phyloP scores from a whole-genome alignment of 2,329 filamentous ascomycete species.

The Cladosporium oxysporum region DNA sequence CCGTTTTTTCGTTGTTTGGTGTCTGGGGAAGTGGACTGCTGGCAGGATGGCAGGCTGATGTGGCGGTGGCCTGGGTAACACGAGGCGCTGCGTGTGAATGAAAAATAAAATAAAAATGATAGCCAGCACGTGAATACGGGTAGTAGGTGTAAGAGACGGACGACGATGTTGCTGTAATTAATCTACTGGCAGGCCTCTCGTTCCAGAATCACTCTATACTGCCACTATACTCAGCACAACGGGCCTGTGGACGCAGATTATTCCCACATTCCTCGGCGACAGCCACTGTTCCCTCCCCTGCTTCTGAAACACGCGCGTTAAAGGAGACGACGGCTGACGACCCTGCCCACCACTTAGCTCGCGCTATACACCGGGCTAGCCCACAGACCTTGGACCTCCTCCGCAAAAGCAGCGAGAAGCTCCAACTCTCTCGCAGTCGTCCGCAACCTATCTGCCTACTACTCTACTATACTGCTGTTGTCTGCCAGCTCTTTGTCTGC shows the following conservation, averaged over 20 bases:
- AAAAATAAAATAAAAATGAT: neutral
- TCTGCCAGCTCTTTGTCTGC: conserved; percentile 12
- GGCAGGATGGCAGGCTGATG: neutral
- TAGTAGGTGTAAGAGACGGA: neutral
- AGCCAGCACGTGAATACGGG: neutral
- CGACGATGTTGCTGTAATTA: neutral
- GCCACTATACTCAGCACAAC: neutral
- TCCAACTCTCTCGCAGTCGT: conserved; percentile 12
- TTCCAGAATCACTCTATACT: conserved; percentile 1
- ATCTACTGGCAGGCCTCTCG: neutral
- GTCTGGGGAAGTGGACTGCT: conserved; percentile 4
- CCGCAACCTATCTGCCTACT: neutral
- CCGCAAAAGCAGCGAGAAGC: conserved; percentile 18
- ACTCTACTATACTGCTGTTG: neutral
- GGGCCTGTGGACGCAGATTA: neutral
- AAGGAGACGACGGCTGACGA: conserved; percentile 5
- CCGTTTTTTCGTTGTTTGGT: neutral
- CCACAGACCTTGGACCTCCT: conserved; percentile 2
- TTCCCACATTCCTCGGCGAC: neutral
- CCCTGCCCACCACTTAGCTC: neutral
- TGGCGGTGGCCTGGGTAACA: neutral
- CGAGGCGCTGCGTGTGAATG: neutral
- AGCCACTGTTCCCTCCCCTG: neutral
- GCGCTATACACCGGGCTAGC: neutral
- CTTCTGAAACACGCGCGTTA: conserved; percentile 5